Base-by-base conservation (phyloP, 2,329 filamentous ascomycete genomes). In the Cladosporium sp. region DNA sequence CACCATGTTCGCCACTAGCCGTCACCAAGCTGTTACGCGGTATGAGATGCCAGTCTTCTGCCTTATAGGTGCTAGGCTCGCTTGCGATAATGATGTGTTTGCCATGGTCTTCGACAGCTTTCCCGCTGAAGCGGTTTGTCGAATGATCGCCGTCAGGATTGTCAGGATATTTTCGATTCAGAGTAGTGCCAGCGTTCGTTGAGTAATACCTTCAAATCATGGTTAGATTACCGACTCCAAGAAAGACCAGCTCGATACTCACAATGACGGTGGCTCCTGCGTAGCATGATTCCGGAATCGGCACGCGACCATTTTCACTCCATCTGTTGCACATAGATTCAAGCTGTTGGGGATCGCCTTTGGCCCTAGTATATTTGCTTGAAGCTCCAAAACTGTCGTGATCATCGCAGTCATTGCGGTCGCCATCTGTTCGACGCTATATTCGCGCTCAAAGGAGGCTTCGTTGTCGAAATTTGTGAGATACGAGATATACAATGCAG, bases 21-120 rank as follows among this genome's bases (percentile, higher is more conserved):
- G 79, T 69, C 40, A 85, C 68, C 37, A 75, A 78, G 68, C 78
- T 76, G 69, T 86, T 85, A 70, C 77, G 80, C 33, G 76, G 77
- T 67, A 85, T 82, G 66, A 86, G 69, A 65, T 80, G 74, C 84
- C 84, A 86, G 62, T 86, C 83, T 23, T 76, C 75, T 58, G 80
- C 77, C 69, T 83, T 80, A 68, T 82, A 85, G 10, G 84, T 86
- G 29, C 80, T 83, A 14, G 84, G 84, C 74, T 86, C 84, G 68
- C 80, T 83, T 14, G 83, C 82, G 40, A 85, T 77, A 68, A 85
- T 85, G 40, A 84, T 79, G 73, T 86, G 84, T 52, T 77, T 79
- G 2, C 83, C 84, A 71, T 80, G 78, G 62, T 78, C 76, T 3
- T 74, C 74, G 21, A 76, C 74, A 1, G 75, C 77, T 55, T 73